Percentiles rank a stretch among this genome's conserved stretches.
Evolutionary conservation across 306 rosid genomes (phyloP).

Genomic region (Sophora flavescens): DNA sequence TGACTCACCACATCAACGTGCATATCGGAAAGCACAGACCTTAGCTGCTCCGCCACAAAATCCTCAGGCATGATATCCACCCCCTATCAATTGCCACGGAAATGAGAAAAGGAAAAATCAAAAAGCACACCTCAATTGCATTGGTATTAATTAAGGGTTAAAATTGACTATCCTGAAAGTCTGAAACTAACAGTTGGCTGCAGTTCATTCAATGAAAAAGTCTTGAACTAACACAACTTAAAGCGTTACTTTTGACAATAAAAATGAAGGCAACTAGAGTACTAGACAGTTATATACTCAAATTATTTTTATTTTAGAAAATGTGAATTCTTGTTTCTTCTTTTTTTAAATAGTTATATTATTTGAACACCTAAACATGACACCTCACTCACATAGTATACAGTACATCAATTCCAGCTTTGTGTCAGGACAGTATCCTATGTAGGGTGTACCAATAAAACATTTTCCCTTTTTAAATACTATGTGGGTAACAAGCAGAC

Average conservation of each 20-base stretch:
- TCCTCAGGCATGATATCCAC: constrained; percentile 68
- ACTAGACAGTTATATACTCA: not conserved
- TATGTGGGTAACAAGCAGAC: constrained; percentile 10
- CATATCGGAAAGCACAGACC: constrained; percentile 90
- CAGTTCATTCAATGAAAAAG: not conserved
- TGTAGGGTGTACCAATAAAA: not conserved
- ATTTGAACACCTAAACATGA: too few relatives aligned
- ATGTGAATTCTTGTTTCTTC: not conserved
- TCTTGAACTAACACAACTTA: not conserved
- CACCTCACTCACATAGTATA: not conserved
- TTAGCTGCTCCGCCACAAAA: constrained; percentile 77
- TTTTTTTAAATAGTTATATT: not conserved
- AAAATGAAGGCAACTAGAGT: not conserved
- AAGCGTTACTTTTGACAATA: not conserved
- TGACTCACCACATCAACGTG: constrained; percentile 88
- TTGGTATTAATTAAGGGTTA: constrained; percentile 2
- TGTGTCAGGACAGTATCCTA: too few relatives aligned
- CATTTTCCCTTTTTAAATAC: too few relatives aligned
- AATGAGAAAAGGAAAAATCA: constrained; percentile 3
- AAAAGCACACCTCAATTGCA: not conserved
- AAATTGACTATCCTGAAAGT: not conserved
- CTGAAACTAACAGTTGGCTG: constrained; percentile 10
- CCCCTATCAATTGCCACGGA: constrained; percentile 59
- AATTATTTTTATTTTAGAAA: not conserved
- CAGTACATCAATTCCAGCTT: not conserved